Base-by-base conservation (phyloP, 2,329 filamentous ascomycete species). In the Sporothrix brasiliensis region DNA sequence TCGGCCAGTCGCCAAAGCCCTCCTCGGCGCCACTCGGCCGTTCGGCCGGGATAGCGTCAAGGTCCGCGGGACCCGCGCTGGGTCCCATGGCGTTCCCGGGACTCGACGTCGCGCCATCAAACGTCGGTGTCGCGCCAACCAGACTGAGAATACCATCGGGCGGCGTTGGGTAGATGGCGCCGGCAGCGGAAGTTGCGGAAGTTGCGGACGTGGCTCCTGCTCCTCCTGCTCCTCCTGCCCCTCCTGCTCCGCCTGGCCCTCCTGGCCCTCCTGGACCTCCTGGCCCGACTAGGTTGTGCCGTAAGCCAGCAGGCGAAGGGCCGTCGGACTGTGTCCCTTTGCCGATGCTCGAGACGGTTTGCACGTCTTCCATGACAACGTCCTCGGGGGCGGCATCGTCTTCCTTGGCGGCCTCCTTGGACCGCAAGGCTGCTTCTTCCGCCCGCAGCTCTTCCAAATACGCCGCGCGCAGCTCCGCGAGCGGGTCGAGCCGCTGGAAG, bases 101-200 rank as follows among this genome's bases (percentile, higher is more conserved):
- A 68, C 87, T 90, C 1, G 85, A 85, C 1, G 81, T 80, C 2
- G 81, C 82, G 5, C 83, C 84, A 70, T 90, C 88, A 68, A 88
- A 82, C 1, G 85, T 85, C 4, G 87, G 85, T 0, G 86, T 86
- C 7, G 85, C 81, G 3, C 83, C 87, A 11, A 83, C 78, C 2
- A 80, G 79, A 67, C 83, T 82, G 53, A 88, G 87, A 21, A 89
- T 79, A 16, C 84, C 89, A 76, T 92, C 90, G 13, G 90, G 90
- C 1, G 90, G 90, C 6, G 90, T 92, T 10, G 89, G 90, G 76
- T 92, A 92, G 79, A 92, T 85, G 30, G 82, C 79, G 7, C 73
- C 71, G 9, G 74, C 72, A 1, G 77, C 71, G 2, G 74, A 60
- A 13, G 73, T 63, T 9, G 72, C 79, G 9, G 44, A 34, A 1